Conservation (phyloP, 306 rosid genomes). For the Ormosia emarginata region DNA sequence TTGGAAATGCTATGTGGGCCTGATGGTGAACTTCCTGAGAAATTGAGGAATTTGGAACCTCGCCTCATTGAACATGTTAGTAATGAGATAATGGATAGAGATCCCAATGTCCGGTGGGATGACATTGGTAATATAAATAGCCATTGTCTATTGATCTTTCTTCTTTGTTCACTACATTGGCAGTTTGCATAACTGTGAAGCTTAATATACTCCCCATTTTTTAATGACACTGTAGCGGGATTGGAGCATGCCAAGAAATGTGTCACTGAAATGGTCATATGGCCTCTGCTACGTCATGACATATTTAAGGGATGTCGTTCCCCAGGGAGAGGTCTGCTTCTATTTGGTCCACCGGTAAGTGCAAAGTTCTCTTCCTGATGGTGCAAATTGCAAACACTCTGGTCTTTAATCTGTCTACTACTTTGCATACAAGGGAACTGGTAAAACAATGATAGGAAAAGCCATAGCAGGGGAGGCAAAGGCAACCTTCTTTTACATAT, state of each 20-base stretch:
- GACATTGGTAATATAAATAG: slow-evolving; percentile 60
- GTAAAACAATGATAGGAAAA: slow-evolving; percentile 98
- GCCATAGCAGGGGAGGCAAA: slow-evolving; percentile 99
- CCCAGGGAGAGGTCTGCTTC: slow-evolving; percentile 95
- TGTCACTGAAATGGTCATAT: slow-evolving; percentile 90
- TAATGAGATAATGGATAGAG: slow-evolving; percentile 93
- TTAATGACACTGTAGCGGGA: slow-evolving; percentile 59
- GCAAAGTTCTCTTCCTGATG: slow-evolving; percentile 23
- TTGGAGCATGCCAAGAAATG: slow-evolving; percentile 84
- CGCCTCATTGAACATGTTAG: slow-evolving; percentile 95
- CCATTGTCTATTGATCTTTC: slow-evolving; percentile 21
- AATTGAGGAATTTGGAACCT: slow-evolving; percentile 90
- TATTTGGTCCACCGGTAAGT: slow-evolving; percentile 97
- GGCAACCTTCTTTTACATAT: slow-evolving; percentile 95
- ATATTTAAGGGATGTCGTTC: slow-evolving; percentile 90
- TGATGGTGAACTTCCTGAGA: slow-evolving; percentile 99
- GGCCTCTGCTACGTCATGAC: slow-evolving; percentile 87
- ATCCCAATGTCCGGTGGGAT: slow-evolving; percentile 89
- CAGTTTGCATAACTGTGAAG: slow-evolving; percentile 7
- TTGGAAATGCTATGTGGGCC: slow-evolving; percentile 89
- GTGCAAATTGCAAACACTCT: slow-evolving; percentile 8
- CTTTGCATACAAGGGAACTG: slow-evolving; percentile 75
- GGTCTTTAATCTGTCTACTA: slow-evolving; percentile 15
- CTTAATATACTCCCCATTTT: slow-evolving; percentile 17
- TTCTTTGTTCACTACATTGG: slow-evolving; percentile 13